Conservation (phyloP, 441 rosid species). For the Gossypium schwendimanii region DNA sequence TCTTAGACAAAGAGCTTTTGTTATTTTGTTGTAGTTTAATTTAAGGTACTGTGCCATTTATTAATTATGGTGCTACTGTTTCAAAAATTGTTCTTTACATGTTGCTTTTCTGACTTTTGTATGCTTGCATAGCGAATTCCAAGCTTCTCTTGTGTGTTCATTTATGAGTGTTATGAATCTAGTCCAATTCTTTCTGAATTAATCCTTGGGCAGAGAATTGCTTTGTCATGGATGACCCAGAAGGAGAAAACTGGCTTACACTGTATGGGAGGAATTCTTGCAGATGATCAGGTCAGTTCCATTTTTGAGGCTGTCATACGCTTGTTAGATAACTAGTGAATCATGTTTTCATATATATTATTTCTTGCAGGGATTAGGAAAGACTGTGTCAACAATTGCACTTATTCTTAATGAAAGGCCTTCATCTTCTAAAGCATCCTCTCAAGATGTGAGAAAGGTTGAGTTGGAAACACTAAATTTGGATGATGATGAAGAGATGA, state of each 20-base stretch:
- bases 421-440: constrained; percentile 34
- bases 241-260: constrained; percentile 62
- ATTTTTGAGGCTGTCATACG: constrained; percentile 20
- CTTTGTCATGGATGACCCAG: constrained; percentile 92
- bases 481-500: constrained; percentile 39
- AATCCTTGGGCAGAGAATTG: constrained; percentile 67
- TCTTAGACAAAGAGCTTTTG: not conserved
- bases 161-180: not conserved
- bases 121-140: not conserved
- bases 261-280: constrained; percentile 95
- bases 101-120: not conserved
- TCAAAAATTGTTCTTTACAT: not conserved
- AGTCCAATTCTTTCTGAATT: not conserved
- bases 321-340: not conserved
- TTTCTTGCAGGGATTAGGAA: constrained; percentile 80
- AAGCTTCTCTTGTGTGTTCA: not conserved
- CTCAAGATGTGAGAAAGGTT: constrained; percentile 30
- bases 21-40: not conserved
- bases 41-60: not conserved
- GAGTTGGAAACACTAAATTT: constrained; percentile 61
- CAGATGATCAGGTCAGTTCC: constrained; percentile 84
- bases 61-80: not conserved
- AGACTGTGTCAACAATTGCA: constrained; percentile 90
- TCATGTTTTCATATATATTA: not conserved
- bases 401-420: constrained; percentile 85